Evolutionary conservation across 2,329 filamentous ascomycete species (phyloP).

Genomic region (Ophiocordyceps camponoti-saundersi): DNA sequence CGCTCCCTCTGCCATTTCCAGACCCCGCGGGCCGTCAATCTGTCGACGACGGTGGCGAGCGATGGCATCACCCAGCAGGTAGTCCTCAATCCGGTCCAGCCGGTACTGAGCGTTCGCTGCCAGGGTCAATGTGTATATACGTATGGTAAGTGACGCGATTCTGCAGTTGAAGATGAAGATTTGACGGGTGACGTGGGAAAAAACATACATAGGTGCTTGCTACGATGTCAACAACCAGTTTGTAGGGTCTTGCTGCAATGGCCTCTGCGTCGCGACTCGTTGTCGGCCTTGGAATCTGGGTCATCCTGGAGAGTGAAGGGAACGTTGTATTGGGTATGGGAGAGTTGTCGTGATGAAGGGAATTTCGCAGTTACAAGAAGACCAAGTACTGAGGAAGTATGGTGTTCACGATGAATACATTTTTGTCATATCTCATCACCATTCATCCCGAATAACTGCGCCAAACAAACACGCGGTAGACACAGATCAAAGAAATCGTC

Average conservation of each 20-base stretch:
- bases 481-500: neutral
- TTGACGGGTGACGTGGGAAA: too few species aligned
- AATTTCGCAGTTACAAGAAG: too few species aligned
- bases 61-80: slow-evolving; percentile 20
- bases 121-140: slow-evolving; percentile 22
- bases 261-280: slow-evolving; percentile 22
- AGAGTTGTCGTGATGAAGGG: neutral
- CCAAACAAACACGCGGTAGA: neutral
- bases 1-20: slow-evolving; percentile 23
- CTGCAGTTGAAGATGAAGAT: neutral
- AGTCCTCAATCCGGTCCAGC: slow-evolving; percentile 25
- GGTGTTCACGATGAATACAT: too few species aligned
- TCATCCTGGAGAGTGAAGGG: neutral
- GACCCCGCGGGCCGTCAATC: slow-evolving; percentile 13
- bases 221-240: slow-evolving; percentile 16
- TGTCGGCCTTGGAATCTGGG: slow-evolving; percentile 20
- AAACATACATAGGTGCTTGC: slow-evolving; percentile 9
- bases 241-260: slow-evolving; percentile 23
- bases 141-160: slow-evolving; percentile 12
- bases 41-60: slow-evolving; percentile 10
- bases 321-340: neutral
- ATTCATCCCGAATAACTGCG: neutral
- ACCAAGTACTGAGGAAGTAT: too few species aligned
- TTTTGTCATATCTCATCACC: neutral
- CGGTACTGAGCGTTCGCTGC: slow-evolving; percentile 24